Evolutionary conservation across 352 stramenopile genomes (phyloP).

Genomic region (Phytophthora cryptogea): DNA sequence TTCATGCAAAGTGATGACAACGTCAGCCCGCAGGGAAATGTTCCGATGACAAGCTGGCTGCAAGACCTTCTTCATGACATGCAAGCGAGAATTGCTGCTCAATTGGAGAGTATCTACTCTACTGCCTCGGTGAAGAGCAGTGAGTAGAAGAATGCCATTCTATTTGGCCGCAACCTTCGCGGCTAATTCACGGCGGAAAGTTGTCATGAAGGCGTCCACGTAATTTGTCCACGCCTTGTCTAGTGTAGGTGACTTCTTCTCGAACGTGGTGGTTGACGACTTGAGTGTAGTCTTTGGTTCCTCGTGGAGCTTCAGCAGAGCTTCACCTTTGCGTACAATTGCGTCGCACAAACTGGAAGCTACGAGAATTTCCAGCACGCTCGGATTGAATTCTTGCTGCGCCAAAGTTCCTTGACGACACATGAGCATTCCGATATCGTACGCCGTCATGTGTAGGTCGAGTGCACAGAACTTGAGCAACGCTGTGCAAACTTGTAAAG

Average conservation of each 20-base stretch:
- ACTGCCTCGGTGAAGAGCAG: conserved; percentile 2
- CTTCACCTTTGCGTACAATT: conserved; percentile 17
- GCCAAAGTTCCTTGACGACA: conserved; percentile 38
- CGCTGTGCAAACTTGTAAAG: conserved; percentile 51
- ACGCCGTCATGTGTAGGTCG: conserved; percentile 45
- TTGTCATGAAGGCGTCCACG: conserved; percentile 20
- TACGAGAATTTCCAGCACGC: conserved; percentile 48
- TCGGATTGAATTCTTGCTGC: conserved; percentile 37
- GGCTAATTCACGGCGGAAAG: conserved; percentile 28
- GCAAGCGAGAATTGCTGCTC: conserved; percentile 66
- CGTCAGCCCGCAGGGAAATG: conserved; percentile 23
- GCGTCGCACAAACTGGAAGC: conserved; percentile 14
- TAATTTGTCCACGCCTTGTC: conserved; percentile 29
- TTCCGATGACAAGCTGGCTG: conserved; percentile 57
- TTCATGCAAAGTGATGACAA: conserved; percentile 48
- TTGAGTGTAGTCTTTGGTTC: conserved; percentile 11
- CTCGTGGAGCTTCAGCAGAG: conserved; percentile 18
- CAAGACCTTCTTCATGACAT: conserved; percentile 69
- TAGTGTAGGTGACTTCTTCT: conserved; percentile 1
- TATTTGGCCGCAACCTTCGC: conserved; percentile 22
- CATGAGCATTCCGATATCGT: conserved; percentile 65
- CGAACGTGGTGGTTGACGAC: background rate
- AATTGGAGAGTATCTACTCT: conserved; percentile 53
- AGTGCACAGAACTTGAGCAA: conserved; percentile 59
- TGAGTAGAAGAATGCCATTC: conserved; percentile 1